Evolutionary conservation across 345 rosid genomes (phyloP).

Genomic region (Carallia pectinifolia): DNA sequence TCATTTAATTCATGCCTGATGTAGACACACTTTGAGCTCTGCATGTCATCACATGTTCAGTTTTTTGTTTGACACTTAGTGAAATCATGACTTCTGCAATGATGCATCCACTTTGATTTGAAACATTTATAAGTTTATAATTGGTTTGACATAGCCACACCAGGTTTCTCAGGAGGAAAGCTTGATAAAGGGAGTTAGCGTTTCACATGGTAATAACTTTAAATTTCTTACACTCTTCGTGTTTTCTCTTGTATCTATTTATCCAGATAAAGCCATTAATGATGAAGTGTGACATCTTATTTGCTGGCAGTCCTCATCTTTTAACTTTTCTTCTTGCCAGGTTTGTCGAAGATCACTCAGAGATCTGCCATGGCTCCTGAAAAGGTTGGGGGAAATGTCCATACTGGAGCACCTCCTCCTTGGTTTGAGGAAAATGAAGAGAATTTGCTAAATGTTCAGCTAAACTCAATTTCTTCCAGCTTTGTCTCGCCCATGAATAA

Average conservation of each 20-base stretch:
- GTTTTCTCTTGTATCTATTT: slow-evolving; percentile 1
- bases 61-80: not conserved
- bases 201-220: slow-evolving; percentile 46
- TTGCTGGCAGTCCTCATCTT: slow-evolving; percentile 8
- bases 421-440: slow-evolving; percentile 66
- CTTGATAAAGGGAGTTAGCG: slow-evolving; percentile 27
- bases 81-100: slow-evolving; percentile 1
- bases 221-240: slow-evolving; percentile 10
- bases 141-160: slow-evolving; percentile 21
- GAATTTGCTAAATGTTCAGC: slow-evolving; percentile 30
- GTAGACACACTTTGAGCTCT: not conserved
- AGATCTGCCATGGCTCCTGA: slow-evolving; percentile 31
- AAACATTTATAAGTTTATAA: slow-evolving; percentile 8
- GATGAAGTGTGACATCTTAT: not conserved
- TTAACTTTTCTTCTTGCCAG: slow-evolving; percentile 32
- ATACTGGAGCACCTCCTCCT: slow-evolving; percentile 86
- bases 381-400: slow-evolving; percentile 60
- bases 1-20: too few relatives aligned
- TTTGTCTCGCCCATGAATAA: slow-evolving; percentile 45
- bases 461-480: slow-evolving; percentile 32
- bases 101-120: not conserved
- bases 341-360: slow-evolving; percentile 37
- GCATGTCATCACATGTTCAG: not conserved
- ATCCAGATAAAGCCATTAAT: not conserved
- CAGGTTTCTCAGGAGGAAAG: slow-evolving; percentile 41